Base-by-base conservation (phyloP, 495 filamentous ascomycete species). In the Aspergillus ellipticus region DNA sequence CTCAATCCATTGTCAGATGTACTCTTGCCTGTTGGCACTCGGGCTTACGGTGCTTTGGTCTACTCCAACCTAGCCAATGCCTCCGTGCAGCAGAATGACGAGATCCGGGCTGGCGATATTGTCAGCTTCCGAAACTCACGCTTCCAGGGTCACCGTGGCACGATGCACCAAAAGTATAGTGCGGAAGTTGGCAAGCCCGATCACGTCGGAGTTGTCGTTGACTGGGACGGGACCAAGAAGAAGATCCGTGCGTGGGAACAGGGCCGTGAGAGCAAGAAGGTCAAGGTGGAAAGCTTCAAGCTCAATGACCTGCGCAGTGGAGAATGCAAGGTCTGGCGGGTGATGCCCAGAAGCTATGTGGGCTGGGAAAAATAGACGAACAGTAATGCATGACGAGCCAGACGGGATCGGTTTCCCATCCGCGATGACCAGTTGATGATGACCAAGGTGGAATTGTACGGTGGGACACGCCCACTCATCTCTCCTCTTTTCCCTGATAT, bases 161-260 rank as follows among this genome's bases (percentile, higher is more conserved):
- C 90, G 9, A 89, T 98, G 87, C 92, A 96, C 64, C 86, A 89
- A 59, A 97, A 97, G 72, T 98, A 98, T 66, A 85, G 74, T 50
- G 73, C 82, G 33, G 94, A 98, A 57, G 90, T 96, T 0, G 94
- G 94, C 46, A 91, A 89, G 64, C 89, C 89, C 4, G 93, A 96
- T 61, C 94, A 98, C 70, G 94, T 97, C 1, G 95, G 82, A 3
- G 77, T 98, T n/a, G 92, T 97, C n/a, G 82, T 91, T 10, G 94
- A 98, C 67, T 98, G 94, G 94, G 94, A 98, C 69, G 94, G 94
- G 28, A 96, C 91, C 22, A 96, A 97, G 80, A 97, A 96, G 83
- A 96, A 96, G 80, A 87, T 98, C 33, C 76, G 92, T 37, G 92
- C 86, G 0, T 97, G 89, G 89, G 94, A 98, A 66, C 94, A 98